phyloP scores from a whole-genome alignment of 345 rosid species.

The Syzygium aromaticum region DNA sequence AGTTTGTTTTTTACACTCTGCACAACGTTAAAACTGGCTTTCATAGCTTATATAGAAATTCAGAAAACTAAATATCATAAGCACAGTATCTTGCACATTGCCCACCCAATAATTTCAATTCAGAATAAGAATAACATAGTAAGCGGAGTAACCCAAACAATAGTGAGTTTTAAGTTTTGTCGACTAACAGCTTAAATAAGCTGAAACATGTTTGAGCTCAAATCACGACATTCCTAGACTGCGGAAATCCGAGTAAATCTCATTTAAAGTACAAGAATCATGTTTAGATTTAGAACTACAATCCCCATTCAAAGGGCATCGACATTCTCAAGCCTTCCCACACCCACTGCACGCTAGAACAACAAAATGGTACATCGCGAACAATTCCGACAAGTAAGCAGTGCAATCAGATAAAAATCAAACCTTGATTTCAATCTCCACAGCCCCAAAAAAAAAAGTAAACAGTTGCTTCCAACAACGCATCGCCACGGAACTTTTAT shows the following conservation, averaged over 20 bases:
- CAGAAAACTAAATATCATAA: not conserved
- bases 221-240: not conserved
- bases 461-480: not conserved
- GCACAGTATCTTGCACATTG: not conserved
- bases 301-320: not conserved
- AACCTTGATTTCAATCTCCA: not conserved
- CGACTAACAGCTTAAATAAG: not conserved
- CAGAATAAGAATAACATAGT: not conserved
- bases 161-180: not conserved
- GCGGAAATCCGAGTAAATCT: not conserved
- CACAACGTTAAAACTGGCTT: not conserved
- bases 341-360: not conserved
- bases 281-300: not conserved
- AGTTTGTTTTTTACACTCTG: not conserved
- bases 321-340: not conserved
- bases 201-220: not conserved
- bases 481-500: not conserved
- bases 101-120: not conserved
- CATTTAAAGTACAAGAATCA: not conserved
- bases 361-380: not conserved
- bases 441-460: not conserved
- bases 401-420: not conserved
- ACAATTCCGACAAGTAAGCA: not conserved
- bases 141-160: not conserved
- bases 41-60: not conserved